These are phyloP conservation scores for Meripilus lineatus DNA, from an alignment of 1,284 basidiomycete genomes.

Conservation along the genomic window DNA sequence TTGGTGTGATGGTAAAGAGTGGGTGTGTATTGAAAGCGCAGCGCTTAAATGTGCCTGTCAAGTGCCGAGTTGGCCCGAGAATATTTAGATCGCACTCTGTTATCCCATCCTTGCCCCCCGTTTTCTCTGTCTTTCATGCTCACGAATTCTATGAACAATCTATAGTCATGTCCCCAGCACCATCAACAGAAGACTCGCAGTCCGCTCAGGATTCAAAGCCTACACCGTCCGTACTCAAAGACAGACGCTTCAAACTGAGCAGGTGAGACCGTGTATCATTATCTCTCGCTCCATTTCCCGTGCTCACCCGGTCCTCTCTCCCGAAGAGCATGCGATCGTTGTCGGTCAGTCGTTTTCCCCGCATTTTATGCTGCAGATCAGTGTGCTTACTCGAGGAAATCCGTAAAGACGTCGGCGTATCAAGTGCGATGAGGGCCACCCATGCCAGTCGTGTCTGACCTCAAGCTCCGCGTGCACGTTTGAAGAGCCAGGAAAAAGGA, in stretches of 20 bases:
- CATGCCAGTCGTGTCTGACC: conserved; percentile 76
- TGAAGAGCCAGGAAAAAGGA: conserved; percentile 78
- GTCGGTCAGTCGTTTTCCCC: conserved; percentile 65
- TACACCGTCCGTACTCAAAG: conserved; percentile 49
- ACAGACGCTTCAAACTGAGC: conserved; percentile 78
- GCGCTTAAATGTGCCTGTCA: too few species aligned
- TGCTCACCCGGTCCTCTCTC: conserved; percentile 5
- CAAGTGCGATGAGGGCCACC: conserved; percentile 81
- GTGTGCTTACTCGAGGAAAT: conserved; percentile 4
- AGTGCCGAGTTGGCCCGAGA: too few species aligned
- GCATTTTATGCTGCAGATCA: not conserved
- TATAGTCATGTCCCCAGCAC: conserved; percentile 4
- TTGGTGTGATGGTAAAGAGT: too few species aligned
- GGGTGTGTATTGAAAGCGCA: too few species aligned
- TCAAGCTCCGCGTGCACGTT: conserved; percentile 77
- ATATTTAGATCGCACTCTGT: too few species aligned
- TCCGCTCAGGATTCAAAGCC: conserved; percentile 14
- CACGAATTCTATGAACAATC: not conserved
- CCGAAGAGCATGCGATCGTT: conserved; percentile 75
- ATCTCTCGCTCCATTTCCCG: not conserved
- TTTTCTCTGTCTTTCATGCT: not conserved
- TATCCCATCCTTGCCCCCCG: not conserved
- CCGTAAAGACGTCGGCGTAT: conserved; percentile 64
- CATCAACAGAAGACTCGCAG: conserved; percentile 8
- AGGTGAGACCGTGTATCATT: conserved; percentile 42